Conservation (phyloP, 441 rosid species). For the Erodium trifolium region DNA sequence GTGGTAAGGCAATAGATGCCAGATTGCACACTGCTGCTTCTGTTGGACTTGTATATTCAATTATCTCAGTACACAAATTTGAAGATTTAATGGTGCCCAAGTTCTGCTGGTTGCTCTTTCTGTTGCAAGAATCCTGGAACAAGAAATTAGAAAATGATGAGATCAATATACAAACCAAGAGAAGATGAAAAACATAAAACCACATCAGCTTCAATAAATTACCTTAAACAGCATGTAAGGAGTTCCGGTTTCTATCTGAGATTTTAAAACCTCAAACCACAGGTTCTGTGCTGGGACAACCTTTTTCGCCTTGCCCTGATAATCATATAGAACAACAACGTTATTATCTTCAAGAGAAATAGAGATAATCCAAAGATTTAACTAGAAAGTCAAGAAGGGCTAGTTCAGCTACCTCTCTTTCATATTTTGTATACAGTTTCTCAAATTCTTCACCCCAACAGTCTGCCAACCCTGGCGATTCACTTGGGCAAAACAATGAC, state of each 20-base stretch:
- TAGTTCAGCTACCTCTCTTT: conserved; percentile 37
- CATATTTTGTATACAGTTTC: conserved; percentile 52
- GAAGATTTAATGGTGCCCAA: conserved; percentile 80
- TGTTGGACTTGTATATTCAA: conserved; percentile 83
- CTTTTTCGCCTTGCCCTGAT: conserved; percentile 81
- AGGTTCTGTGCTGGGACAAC: conserved; percentile 69
- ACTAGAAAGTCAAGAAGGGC: background rate
- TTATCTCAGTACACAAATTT: conserved; percentile 87
- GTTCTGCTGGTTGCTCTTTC: conserved; percentile 90
- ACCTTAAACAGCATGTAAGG: conserved; percentile 96
- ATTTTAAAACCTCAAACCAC: conserved; percentile 76
- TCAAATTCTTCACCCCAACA: conserved; percentile 86
- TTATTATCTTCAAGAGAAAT: background rate
- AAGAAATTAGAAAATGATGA: conserved; percentile 9
- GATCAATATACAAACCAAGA: background rate
- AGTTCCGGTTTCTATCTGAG: conserved; percentile 89
- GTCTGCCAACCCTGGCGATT: conserved; percentile 81
- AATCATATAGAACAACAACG: background rate
- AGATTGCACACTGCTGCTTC: conserved; percentile 94
- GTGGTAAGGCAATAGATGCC: conserved; percentile 85
- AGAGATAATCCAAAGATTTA: background rate
- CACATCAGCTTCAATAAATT: background rate
- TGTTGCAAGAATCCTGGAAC: conserved; percentile 69
- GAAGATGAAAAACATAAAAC: background rate
- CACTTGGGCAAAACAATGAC: conserved; percentile 84